phyloP scores from a whole-genome alignment of 768 basidiomycete species.

The Russula brevipes region DNA sequence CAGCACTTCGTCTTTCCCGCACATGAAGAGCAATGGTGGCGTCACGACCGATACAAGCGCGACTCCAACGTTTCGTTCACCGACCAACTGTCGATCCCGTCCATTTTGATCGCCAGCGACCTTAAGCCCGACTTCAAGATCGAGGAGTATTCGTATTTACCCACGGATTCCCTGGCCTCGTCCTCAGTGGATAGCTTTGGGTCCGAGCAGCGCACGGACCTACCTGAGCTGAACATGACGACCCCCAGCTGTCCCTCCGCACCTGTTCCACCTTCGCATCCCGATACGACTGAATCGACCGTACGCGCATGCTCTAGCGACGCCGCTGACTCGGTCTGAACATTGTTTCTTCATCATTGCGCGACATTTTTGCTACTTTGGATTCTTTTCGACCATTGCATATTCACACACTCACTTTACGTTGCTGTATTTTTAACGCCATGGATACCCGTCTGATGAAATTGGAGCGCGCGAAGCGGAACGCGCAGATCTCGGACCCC shows the following conservation, averaged over 20 bases:
- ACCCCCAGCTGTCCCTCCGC: neutral
- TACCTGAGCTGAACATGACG: neutral
- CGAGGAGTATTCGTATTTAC: neutral
- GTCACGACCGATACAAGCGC: neutral
- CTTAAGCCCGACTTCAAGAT: conserved; percentile 2
- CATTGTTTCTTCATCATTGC: too few relatives aligned
- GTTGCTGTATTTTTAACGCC: conserved; percentile 11
- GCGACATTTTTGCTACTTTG: neutral
- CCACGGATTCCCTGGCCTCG: neutral
- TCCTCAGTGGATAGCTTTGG: conserved; percentile 4
- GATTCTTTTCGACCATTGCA: neutral
- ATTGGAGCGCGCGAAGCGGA: too few relatives aligned
- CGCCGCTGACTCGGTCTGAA: conserved; percentile 5
- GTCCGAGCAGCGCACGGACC: neutral
- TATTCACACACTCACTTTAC: neutral
- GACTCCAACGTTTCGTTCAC: conserved; percentile 3
- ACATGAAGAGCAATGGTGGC: conserved; percentile 1
- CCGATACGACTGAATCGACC: neutral
- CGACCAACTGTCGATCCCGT: conserved; percentile 16
- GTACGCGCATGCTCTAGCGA: neutral
- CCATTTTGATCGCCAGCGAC: conserved; percentile 5
- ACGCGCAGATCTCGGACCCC: too few relatives aligned
- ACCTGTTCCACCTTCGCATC: neutral
- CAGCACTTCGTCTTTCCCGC: conserved; percentile 1
- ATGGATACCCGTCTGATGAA: conserved; percentile 1